phyloP scores from a whole-genome alignment of 441 rosid species.

The Euphorbia corollata region DNA sequence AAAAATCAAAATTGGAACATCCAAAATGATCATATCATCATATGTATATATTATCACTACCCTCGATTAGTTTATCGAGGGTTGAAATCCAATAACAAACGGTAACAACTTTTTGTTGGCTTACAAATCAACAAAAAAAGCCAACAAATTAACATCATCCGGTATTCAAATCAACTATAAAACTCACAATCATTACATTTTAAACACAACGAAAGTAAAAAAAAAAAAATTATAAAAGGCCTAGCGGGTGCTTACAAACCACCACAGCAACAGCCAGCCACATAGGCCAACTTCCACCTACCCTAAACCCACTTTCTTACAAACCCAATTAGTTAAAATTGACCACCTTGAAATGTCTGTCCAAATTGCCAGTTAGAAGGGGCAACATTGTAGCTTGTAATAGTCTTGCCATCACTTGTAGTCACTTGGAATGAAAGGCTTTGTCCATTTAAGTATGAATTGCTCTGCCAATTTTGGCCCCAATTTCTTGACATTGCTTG shows the following conservation, averaged over 20 bases:
- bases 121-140: conserved; percentile 2
- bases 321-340: conserved; percentile 24
- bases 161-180: background rate
- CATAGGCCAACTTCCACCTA: conserved; percentile 27
- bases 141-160: background rate
- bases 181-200: background rate
- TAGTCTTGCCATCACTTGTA: conserved; percentile 62
- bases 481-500: conserved; percentile 38
- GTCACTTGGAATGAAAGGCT: conserved; percentile 50
- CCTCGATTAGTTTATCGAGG: no score
- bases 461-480: conserved; percentile 48
- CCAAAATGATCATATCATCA: no score
- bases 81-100: background rate
- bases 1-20: no score
- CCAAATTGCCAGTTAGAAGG: conserved; percentile 75
- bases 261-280: conserved; percentile 58
- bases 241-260: conserved; percentile 65
- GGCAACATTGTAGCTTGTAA: conserved; percentile 44
- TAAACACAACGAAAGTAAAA: background rate
- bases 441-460: conserved; percentile 31
- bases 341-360: conserved; percentile 59
- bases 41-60: background rate
- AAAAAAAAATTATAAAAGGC: conserved; percentile 15
- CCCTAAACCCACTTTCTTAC: conserved; percentile 12
- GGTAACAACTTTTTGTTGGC: background rate